These are phyloP conservation scores for Tephrocybe sp. DNA, from an alignment of 768 basidiomycete species.

Conservation along the genomic window DNA sequence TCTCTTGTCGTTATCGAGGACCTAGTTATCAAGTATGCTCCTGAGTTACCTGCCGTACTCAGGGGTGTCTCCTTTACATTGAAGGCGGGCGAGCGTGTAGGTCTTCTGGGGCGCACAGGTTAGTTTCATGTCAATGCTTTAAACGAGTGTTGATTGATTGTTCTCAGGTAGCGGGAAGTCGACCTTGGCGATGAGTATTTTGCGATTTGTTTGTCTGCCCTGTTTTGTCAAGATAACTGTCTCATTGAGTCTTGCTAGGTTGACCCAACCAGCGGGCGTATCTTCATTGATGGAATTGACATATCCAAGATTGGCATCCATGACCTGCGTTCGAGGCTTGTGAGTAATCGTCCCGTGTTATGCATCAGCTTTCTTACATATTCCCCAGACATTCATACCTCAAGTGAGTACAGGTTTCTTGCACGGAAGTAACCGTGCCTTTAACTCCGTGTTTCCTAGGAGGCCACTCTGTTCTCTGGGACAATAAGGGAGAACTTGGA, in stretches of 20 bases:
- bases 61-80: conserved; percentile 74
- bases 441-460: conserved; percentile 27
- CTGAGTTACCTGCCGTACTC: conserved; percentile 80
- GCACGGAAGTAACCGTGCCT: too few relatives aligned
- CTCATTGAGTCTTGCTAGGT: conserved; percentile 37
- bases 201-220: conserved; percentile 65
- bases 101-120: conserved; percentile 80
- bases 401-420: conserved; percentile 38
- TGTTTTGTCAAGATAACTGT: neutral
- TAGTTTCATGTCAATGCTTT: conserved; percentile 6
- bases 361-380: conserved; percentile 2
- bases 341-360: conserved; percentile 32
- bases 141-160: neutral
- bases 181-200: conserved; percentile 82
- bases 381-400: conserved; percentile 71
- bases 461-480: conserved; percentile 79
- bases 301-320: conserved; percentile 83
- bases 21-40: conserved; percentile 78
- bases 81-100: conserved; percentile 71
- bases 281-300: conserved; percentile 86
- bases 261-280: conserved; percentile 74
- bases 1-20: conserved; percentile 70
- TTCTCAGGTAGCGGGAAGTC: conserved; percentile 71
- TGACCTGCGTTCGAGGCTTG: conserved; percentile 76
- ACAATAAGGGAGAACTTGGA: conserved; percentile 76